These are phyloP conservation scores for Puccinellia tenuiflora DNA, from an alignment of 176 grass and related monocot genomes.

Conservation along the genomic window DNA sequence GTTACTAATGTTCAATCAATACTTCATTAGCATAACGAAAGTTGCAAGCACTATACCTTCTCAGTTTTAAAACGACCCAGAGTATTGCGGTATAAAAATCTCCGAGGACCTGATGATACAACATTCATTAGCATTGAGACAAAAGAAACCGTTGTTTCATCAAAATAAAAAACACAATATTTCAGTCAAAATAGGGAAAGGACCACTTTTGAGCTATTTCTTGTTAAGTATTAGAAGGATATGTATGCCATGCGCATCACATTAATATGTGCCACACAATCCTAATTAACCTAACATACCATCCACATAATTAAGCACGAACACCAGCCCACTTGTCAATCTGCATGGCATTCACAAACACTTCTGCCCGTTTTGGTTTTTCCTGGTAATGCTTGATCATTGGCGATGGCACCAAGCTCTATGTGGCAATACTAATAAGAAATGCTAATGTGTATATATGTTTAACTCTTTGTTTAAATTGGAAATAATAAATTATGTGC, in stretches of 20 bases:
- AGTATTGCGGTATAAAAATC: slow-evolving; percentile 78
- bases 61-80: slow-evolving; percentile 87
- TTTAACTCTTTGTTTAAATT: neutral
- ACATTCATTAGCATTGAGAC: slow-evolving; percentile 24
- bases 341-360: neutral
- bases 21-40: neutral
- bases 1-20: neutral
- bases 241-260: neutral
- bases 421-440: neutral
- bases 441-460: neutral
- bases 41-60: slow-evolving; percentile 51
- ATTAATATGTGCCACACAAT: neutral
- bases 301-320: neutral
- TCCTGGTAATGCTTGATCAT: neutral
- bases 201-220: neutral
- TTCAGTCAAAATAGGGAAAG: neutral
- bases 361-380: neutral
- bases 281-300: neutral
- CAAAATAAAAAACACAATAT: neutral
- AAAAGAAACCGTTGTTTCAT: neutral
- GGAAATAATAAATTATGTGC: neutral
- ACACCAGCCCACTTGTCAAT: neutral
- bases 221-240: neutral
- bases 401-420: neutral
- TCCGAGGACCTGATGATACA: slow-evolving; percentile 59